These are phyloP conservation scores for Magnolia sinica DNA, from an alignment of 164 flowering plant genomes.

Conservation along the genomic window DNA sequence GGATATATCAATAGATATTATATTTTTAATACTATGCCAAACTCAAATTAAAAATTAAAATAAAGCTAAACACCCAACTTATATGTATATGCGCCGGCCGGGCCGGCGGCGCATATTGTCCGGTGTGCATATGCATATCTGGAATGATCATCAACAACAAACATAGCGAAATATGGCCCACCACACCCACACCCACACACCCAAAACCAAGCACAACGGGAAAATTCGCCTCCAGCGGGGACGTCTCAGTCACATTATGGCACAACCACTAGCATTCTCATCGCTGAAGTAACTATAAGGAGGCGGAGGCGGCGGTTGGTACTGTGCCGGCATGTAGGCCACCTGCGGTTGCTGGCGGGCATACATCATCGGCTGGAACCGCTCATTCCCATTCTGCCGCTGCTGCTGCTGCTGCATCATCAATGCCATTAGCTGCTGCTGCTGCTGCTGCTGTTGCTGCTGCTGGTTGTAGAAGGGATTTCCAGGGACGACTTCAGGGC, in stretches of 20 bases:
- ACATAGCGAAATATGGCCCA: neutral
- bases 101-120: neutral
- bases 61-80: neutral
- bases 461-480: conserved; percentile 55
- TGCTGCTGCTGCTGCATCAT: conserved; percentile 50
- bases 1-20: no score
- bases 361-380: conserved; percentile 88
- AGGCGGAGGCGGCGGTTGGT: conserved; percentile 17
- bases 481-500: conserved; percentile 49
- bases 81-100: neutral
- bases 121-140: neutral
- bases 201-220: neutral
- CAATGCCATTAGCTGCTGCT: conserved; percentile 33
- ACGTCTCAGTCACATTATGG: conserved; percentile 54
- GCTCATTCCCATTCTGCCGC: conserved; percentile 53
- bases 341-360: conserved; percentile 71
- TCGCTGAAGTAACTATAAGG: conserved; percentile 62
- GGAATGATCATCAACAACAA: neutral
- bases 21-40: neutral
- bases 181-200: neutral
- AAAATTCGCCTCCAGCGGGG: neutral
- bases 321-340: conserved; percentile 48
- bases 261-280: conserved; percentile 82
- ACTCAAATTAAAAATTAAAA: neutral
- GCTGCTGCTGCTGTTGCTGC: conserved; percentile 41